These are phyloP conservation scores for Davidsoniella neocaledoniae DNA, from an alignment of 2,329 filamentous ascomycete species.

Conservation along the genomic window DNA sequence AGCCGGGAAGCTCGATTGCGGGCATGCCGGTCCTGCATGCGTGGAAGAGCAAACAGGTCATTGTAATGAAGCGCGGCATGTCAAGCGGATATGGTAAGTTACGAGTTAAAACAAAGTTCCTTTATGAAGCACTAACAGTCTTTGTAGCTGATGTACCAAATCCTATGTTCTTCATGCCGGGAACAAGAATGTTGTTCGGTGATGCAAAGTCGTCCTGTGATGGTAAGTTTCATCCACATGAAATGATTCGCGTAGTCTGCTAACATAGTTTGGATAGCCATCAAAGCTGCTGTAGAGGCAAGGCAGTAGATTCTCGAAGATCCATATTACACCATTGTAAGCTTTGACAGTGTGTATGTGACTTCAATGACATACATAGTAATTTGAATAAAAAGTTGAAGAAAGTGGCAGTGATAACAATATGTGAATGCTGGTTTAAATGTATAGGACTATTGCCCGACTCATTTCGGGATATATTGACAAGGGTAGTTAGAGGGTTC, in stretches of 20 bases:
- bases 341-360: too few relatives aligned
- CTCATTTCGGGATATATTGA: too few relatives aligned
- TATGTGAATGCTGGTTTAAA: too few relatives aligned
- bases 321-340: not conserved
- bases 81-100: conserved; percentile 65
- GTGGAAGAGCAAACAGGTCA: conserved; percentile 85
- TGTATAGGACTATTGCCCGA: too few relatives aligned
- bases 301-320: conserved; percentile 7
- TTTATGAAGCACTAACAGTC: conserved; percentile 13
- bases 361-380: too few relatives aligned
- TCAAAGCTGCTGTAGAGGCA: conserved; percentile 25
- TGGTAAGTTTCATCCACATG: conserved; percentile 30
- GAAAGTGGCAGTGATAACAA: too few relatives aligned
- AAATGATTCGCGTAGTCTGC: not conserved
- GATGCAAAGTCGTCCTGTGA: conserved; percentile 76
- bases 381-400: too few relatives aligned
- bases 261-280: conserved; percentile 17
- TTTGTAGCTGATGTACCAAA: conserved; percentile 66
- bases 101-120: not conserved
- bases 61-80: conserved; percentile 88
- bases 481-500: not conserved
- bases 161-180: conserved; percentile 85
- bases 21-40: conserved; percentile 87
- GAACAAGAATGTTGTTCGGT: conserved; percentile 81
- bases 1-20: conserved; percentile 68